Percentiles rank a stretch among this genome's conserved stretches.
Evolutionary conservation across 495 filamentous ascomycete genomes (phyloP).

Genomic region (Lasiosphaeria hispida): DNA sequence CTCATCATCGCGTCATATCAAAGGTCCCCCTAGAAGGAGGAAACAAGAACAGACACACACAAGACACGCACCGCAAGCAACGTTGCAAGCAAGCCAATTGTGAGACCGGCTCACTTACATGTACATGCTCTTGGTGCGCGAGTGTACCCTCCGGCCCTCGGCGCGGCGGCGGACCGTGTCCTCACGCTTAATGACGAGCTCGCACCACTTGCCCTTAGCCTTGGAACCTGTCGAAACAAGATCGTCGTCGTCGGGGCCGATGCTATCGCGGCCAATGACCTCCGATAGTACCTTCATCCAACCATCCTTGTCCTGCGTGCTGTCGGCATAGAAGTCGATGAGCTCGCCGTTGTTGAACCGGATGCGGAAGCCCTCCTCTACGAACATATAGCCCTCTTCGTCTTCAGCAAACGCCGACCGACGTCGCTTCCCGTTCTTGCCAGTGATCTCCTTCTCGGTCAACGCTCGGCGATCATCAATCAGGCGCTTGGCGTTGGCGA

Average conservation of each 20-base stretch:
- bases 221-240: constrained; percentile 36
- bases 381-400: constrained; percentile 99
- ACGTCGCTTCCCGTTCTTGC: constrained; percentile 72
- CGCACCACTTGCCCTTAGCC: constrained; percentile 70
- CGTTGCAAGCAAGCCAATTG: background rate
- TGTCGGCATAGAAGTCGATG: constrained; percentile 98
- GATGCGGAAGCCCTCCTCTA: constrained; percentile 97
- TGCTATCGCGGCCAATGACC: constrained; percentile 64
- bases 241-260: constrained; percentile 43
- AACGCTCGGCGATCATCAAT: constrained; percentile 90
- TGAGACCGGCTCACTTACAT: constrained; percentile 3
- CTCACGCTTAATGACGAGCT: constrained; percentile 70
- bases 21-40: background rate
- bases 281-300: constrained; percentile 94
- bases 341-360: constrained; percentile 96
- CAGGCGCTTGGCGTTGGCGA: constrained; percentile 87
- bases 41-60: constrained; percentile 1
- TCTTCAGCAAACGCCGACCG: constrained; percentile 97
- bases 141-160: constrained; percentile 43
- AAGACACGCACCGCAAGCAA: background rate
- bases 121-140: constrained; percentile 55
- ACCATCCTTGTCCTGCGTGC: constrained; percentile 74
- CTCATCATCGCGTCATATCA: constrained; percentile 9
- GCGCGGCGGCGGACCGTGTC: constrained; percentile 43
- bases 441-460: constrained; percentile 72